A percentile compares a stretch with the other conserved stretches of the same genome.
Conservation (phyloP, 441 rosid species). For the Syzygium malaccense region DNA sequence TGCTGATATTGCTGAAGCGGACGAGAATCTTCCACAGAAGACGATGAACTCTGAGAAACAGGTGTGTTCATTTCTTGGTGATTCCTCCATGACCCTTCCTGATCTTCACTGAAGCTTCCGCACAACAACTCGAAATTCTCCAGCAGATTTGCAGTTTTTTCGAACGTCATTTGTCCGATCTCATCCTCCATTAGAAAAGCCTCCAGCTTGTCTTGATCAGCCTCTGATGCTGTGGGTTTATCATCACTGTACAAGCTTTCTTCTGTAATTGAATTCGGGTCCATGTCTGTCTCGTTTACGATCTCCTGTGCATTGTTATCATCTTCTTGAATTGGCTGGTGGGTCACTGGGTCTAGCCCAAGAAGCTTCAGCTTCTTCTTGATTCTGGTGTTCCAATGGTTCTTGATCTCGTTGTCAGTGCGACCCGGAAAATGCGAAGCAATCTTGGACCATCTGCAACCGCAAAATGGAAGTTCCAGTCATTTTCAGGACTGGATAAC, state of each 20-base stretch:
- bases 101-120: background rate
- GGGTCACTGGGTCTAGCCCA: background rate
- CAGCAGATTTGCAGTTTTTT: background rate
- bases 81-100: background rate
- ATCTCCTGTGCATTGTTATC: background rate
- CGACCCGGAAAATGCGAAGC: constrained; percentile 5
- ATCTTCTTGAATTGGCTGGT: background rate
- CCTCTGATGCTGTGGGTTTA: background rate
- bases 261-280: background rate
- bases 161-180: background rate
- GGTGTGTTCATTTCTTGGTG: background rate
- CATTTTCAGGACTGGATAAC: background rate
- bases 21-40: background rate
- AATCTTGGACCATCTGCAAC: constrained; percentile 4
- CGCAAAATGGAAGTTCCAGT: background rate
- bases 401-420: constrained; percentile 9
- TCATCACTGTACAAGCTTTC: background rate
- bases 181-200: background rate
- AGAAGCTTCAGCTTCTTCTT: constrained; percentile 4
- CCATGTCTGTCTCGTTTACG: background rate
- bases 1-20: background rate
- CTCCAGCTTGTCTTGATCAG: background rate
- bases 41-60: background rate
- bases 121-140: background rate
- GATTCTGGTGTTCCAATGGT: constrained; percentile 6